These are phyloP conservation scores for Calendula officinalis DNA, from an alignment of 129 eudicot species.

Conservation along the genomic window DNA sequence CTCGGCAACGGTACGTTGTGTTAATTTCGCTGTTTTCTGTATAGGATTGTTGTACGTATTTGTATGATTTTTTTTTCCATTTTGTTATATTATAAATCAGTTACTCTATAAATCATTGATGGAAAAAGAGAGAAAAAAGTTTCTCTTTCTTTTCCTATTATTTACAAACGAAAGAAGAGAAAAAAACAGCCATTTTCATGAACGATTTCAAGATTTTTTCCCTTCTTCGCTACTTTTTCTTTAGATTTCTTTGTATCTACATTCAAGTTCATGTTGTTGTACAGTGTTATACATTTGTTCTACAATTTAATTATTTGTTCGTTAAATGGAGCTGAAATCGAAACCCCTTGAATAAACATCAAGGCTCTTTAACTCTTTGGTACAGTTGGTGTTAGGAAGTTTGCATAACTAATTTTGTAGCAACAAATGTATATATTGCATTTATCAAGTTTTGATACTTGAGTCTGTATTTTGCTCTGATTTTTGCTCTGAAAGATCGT, in stretches of 20 bases:
- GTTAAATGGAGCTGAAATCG: neutral
- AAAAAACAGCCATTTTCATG: neutral
- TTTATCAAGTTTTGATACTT: neutral
- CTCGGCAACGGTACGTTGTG: constrained; percentile 23
- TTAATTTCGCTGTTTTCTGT: constrained; percentile 37
- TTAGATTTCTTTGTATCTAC: neutral
- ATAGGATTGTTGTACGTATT: constrained; percentile 45
- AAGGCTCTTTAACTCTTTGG: neutral
- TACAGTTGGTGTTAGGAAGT: neutral
- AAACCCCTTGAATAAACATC: neutral
- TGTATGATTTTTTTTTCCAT: constrained; percentile 34
- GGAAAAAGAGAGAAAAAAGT: constrained; percentile 18
- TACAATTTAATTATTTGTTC: neutral
- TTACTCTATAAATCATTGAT: constrained; percentile 26
- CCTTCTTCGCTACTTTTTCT: neutral
- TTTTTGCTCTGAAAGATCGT: too few relatives aligned
- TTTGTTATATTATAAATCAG: constrained; percentile 14
- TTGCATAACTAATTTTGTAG: neutral
- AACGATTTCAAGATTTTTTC: neutral
- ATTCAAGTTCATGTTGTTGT: neutral
- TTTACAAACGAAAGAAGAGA: neutral
- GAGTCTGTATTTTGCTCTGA: neutral
- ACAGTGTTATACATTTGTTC: neutral
- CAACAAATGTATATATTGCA: neutral
- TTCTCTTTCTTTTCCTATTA: neutral